Base-by-base conservation (phyloP, 345 rosid genomes). In the Moricandia moricandioides region DNA sequence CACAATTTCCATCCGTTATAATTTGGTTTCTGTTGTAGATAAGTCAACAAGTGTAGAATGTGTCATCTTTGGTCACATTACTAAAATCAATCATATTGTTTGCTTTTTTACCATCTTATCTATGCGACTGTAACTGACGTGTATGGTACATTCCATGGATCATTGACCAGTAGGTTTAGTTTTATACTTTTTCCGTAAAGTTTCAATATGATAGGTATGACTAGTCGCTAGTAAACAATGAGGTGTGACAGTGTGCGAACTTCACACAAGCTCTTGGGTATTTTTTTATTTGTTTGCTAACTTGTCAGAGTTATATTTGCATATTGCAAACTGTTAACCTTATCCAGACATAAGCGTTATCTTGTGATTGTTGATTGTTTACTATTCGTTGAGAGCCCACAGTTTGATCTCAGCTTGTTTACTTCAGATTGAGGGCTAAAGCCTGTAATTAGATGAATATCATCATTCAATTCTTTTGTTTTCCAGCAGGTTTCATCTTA, bases 401-500 rank as follows among this genome's bases (percentile, higher is more conserved):
- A 33, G 6, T 73, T 26, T 73, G 65, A 56, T 65, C 34, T 56
- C 33, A 56, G 9, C 0, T 56, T 63, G 31, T 65, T n/a, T 33
- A 26, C 30, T 31, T 72, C 10, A 8, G 17, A 37, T 54, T 62
- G 63, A 18, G 27, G 49, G 37, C 34, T 39, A 39, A 27, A 67
- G 56, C 56, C 3, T 52, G 59, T 55, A 13, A 10, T 29, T 30
- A 39, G 58, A 55, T 76, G 56, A 31, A 0, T 64, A 31, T 77
- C 65, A 63, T 77, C 49, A 10, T 47, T 21, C 24, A 21, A 7
- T 68, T 72, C 40, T 78, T 86, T 52, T 62, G 8, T 43, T 82
- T 71, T 64, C 51, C 76, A 69, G 78, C 94, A 95, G 99, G 86
- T 92, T 59, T 90, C 96, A 13, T 95, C 99, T 66, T 95, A 90